Evolutionary conservation across 495 filamentous ascomycete species (phyloP).

Genomic region (Cercophora newfieldiana): DNA sequence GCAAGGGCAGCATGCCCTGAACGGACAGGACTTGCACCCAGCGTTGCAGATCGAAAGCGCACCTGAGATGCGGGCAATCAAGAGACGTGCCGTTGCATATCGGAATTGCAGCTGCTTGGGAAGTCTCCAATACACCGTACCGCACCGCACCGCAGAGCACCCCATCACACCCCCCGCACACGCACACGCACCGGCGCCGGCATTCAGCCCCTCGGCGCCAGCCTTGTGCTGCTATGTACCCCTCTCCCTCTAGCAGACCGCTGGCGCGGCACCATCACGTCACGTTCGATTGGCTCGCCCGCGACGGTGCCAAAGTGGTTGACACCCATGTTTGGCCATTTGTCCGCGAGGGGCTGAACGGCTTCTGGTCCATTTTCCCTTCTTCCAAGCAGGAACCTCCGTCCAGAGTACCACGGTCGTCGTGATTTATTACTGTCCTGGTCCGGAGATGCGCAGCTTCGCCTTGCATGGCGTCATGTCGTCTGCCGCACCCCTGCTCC

Average conservation of each 20-base stretch:
- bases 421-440: not conserved
- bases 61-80: not conserved
- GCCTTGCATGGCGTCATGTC: conserved; percentile 3
- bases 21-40: not conserved
- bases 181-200: not conserved
- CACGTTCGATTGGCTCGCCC: not conserved
- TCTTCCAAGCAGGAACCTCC: not conserved
- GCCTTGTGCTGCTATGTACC: conserved; percentile 1
- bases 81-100: not conserved
- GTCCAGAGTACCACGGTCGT: no score
- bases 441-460: not conserved
- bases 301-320: not conserved
- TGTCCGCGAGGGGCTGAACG: not conserved
- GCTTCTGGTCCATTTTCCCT: not conserved
- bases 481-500: not conserved
- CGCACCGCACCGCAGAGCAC: not conserved
- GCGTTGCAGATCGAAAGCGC: not conserved
- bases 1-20: not conserved
- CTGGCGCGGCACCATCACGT: not conserved
- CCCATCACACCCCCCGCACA: not conserved
- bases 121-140: not conserved
- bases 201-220: conserved; percentile 9
- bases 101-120: not conserved
- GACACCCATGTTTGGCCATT: not conserved
- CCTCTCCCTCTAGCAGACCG: not conserved